A percentile compares a stretch with the other conserved stretches of the same genome.
Conservation (phyloP, 2,329 filamentous ascomycete genomes). For the Colletotrichum gigasporum region DNA sequence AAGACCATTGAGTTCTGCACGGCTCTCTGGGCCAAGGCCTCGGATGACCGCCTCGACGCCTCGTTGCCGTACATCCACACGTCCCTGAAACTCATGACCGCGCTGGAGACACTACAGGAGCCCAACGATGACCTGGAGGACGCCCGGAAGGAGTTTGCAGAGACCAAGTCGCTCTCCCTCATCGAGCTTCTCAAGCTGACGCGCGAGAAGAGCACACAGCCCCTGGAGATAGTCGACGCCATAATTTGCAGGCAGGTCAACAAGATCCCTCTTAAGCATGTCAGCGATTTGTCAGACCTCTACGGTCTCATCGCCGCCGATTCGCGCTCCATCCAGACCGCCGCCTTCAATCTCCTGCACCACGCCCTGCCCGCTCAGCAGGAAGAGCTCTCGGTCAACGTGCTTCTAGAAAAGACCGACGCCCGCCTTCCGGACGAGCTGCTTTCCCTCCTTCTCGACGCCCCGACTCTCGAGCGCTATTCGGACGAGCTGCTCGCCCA, state of each 20-base stretch:
- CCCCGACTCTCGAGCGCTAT: constrained; percentile 76
- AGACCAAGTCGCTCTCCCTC: constrained; percentile 64
- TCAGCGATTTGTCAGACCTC: constrained; percentile 73
- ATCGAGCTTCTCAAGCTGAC: constrained; percentile 69
- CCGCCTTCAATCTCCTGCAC: constrained; percentile 83
- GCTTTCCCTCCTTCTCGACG: constrained; percentile 82
- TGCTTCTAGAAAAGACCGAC: constrained; percentile 74
- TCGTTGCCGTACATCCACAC: constrained; percentile 73
- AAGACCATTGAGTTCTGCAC: constrained; percentile 68
- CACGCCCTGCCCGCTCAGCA: constrained; percentile 81
- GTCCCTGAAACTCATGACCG: constrained; percentile 75
- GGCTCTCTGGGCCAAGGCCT: constrained; percentile 63
- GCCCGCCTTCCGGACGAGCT: constrained; percentile 85
- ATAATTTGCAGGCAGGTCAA: constrained; percentile 76
- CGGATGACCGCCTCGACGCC: constrained; percentile 52
- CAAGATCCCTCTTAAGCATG: constrained; percentile 67
- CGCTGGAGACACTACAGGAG: constrained; percentile 72
- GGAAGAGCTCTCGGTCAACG: constrained; percentile 83
- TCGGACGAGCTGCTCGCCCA: constrained; percentile 71
- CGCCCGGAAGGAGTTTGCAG: constrained; percentile 70
- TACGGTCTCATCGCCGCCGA: constrained; percentile 81
- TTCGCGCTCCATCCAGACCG: constrained; percentile 79
- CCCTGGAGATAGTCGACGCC: constrained; percentile 78
- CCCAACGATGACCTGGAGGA: constrained; percentile 89
- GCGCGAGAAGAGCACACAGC: constrained; percentile 62